Percentiles rank a stretch among this genome's conserved stretches.
phyloP scores from a whole-genome alignment of 106 monocot genomes.

The Alisma plantagoaquatica region DNA sequence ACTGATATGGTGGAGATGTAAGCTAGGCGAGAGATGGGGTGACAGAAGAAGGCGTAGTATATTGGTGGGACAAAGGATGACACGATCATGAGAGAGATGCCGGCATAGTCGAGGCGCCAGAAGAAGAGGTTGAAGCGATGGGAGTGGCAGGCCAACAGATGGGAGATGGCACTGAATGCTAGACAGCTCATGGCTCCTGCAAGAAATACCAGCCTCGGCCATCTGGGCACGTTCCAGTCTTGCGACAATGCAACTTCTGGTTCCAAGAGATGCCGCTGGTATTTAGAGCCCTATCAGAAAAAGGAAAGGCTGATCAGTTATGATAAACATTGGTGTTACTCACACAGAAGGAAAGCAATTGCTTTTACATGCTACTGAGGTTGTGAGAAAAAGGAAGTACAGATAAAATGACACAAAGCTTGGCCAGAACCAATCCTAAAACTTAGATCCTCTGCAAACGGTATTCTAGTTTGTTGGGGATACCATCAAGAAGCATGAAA shows the following conservation, averaged over 20 bases:
- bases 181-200: slow-evolving; percentile 67
- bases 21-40: slow-evolving; percentile 35
- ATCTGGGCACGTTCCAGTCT: slow-evolving; percentile 33
- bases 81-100: slow-evolving; percentile 89
- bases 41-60: slow-evolving; percentile 84
- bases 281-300: slow-evolving; percentile 5
- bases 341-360: no score
- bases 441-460: not conserved
- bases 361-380: no score
- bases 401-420: not conserved
- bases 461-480: no score
- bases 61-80: slow-evolving; percentile 80
- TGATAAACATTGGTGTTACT: not conserved
- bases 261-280: not conserved
- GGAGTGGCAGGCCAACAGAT: slow-evolving; percentile 93
- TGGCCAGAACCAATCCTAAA: not conserved
- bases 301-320: not conserved
- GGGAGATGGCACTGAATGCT: slow-evolving; percentile 58
- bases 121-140: slow-evolving; percentile 58
- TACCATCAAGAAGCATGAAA: no score
- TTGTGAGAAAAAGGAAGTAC: not conserved
- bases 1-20: slow-evolving; percentile 65
- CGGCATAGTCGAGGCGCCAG: slow-evolving; percentile 88
- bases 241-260: not conserved
- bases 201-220: slow-evolving; percentile 78